Base-by-base conservation (phyloP, 2,329 filamentous ascomycete species). In the Aspergillus flavus region DNA sequence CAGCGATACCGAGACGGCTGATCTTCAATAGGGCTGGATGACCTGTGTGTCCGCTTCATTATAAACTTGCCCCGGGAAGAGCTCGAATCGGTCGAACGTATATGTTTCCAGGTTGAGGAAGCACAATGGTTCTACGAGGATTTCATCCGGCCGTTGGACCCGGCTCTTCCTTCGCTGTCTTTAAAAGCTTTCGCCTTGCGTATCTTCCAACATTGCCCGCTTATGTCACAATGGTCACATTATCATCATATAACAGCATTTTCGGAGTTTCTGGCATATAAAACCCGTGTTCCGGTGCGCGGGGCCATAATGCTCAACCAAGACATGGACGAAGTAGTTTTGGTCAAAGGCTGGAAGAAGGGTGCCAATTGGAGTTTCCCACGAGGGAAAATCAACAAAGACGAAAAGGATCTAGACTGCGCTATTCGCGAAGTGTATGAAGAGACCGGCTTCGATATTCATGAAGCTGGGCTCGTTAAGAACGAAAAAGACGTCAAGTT, bases 71-170 rank as follows among this genome's bases (percentile, higher is more conserved):
- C 96, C 53, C 86, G 91, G 68, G 93, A 95, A 79, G 95, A 99
- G 79, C 87, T 98, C 54, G 89, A 89, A 69, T 93, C 92, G 2
- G 91, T 97, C 62, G 92, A 93, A 76, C 91, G 95, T 75, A 95
- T 99, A 80, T 98, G 94, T 81, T 99, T 99, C 78, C 94, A 98
- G 81, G 91, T 99, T 71, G 95, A 99, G 80, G 96, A 99, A 81
- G 95, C 95, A 72, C 96, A 99, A 88, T 99, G 95, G 95, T 99
- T 96, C 81, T 99, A 99, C 87, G 95, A 99, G 84, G 95, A 99
- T 80, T 99, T 99, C 76, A 93, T 99, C 77, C 92, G 95, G 55
- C 94, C 94, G 45, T 84, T 95, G 67, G 91, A 97, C 78, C 90
- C 93, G 58, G 86, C 86, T 45, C 85, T 99, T 12, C 95, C 95